Evolutionary conservation across 768 basidiomycete species (phyloP).

Genomic region (Pholiota microspora): DNA sequence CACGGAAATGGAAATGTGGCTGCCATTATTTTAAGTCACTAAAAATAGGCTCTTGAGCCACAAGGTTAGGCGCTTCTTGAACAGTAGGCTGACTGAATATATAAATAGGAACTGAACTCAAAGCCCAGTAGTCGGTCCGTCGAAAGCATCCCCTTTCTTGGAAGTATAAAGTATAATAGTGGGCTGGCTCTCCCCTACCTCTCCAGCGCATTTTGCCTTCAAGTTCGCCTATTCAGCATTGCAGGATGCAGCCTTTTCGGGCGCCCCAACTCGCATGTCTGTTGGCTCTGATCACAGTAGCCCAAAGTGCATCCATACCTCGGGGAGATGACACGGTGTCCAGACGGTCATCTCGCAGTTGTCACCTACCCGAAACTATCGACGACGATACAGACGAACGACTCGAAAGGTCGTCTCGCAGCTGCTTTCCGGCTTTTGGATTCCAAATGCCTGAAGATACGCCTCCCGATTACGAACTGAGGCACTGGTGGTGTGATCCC

Average conservation of each 20-base stretch:
- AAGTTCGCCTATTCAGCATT: neutral
- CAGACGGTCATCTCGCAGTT: too few species aligned
- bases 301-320: neutral
- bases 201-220: too few species aligned
- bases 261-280: neutral
- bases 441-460: constrained; percentile 47
- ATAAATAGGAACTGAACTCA: neutral
- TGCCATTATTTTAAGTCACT: too few species aligned
- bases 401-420: neutral
- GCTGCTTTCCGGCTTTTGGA: constrained; percentile 32
- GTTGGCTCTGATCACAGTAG: neutral
- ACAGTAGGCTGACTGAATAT: neutral
- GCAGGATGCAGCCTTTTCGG: neutral
- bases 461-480: constrained; percentile 30
- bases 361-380: too few species aligned
- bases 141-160: neutral
- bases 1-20: too few species aligned
- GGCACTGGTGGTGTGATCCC: constrained; percentile 53
- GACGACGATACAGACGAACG: too few species aligned
- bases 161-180: too few species aligned
- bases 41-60: neutral
- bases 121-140: neutral
- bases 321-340: too few species aligned
- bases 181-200: too few species aligned
- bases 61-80: neutral